Evolutionary conservation across 2,329 filamentous ascomycete species (phyloP).

Genomic region (Penicillium sp.): DNA sequence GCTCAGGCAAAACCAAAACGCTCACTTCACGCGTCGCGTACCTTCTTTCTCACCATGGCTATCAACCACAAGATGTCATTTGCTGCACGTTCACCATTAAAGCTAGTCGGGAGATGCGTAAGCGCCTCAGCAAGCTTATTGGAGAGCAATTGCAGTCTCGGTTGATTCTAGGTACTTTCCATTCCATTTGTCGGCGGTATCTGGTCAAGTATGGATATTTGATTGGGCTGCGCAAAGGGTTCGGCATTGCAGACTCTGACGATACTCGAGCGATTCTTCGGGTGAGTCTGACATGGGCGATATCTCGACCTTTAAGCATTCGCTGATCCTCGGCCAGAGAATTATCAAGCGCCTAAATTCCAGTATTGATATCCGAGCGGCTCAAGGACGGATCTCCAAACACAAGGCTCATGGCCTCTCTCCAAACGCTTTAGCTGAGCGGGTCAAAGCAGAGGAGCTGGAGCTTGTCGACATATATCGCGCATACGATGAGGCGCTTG

Average conservation of each 20-base stretch:
- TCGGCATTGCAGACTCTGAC: slow-evolving; percentile 85
- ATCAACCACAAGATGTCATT: slow-evolving; percentile 84
- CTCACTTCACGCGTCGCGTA: slow-evolving; percentile 91
- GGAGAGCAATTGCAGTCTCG: slow-evolving; percentile 76
- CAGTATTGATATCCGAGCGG: slow-evolving; percentile 70
- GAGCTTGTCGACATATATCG: slow-evolving; percentile 72
- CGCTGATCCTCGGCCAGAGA: slow-evolving; percentile 51
- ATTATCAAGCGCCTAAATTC: slow-evolving; percentile 78
- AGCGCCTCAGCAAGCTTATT: slow-evolving; percentile 80
- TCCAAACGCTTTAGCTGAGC: slow-evolving; percentile 50
- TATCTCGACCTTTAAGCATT: background rate
- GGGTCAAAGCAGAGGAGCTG: slow-evolving; percentile 57
- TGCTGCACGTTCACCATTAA: slow-evolving; percentile 98
- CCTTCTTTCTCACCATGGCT: slow-evolving; percentile 73
- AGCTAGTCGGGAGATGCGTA: slow-evolving; percentile 90
- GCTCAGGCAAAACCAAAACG: slow-evolving; percentile 91
- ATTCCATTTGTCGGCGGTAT: slow-evolving; percentile 88
- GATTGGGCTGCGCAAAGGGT: slow-evolving; percentile 81
- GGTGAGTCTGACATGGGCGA: slow-evolving; percentile 31
- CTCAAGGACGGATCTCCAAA: slow-evolving; percentile 75
- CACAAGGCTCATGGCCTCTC: slow-evolving; percentile 64
- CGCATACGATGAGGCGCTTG: slow-evolving; percentile 79
- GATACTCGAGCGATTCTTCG: slow-evolving; percentile 81
- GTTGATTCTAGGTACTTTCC: slow-evolving; percentile 89
- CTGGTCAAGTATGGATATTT: slow-evolving; percentile 81